These are phyloP conservation scores for Epichloe sp. DNA, from an alignment of 2,329 filamentous ascomycete species.

Conservation along the genomic window DNA sequence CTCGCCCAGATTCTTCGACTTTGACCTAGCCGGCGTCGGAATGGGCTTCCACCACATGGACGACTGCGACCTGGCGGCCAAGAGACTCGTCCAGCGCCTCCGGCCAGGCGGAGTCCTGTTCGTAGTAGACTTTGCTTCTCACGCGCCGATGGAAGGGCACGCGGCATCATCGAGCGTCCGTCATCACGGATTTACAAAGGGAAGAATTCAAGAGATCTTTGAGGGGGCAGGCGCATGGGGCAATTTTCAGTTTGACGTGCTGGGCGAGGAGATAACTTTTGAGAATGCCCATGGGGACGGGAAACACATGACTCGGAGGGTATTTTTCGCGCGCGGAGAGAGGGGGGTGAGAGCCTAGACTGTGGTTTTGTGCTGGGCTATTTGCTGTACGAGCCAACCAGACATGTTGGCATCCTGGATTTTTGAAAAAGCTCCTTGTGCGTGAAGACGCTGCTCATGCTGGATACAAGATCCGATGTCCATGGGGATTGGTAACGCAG, in stretches of 20 bases:
- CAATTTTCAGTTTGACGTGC: conserved; percentile 42
- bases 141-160: conserved; percentile 21
- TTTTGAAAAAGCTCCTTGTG: no score
- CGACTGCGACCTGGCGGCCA: conserved; percentile 46
- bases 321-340: conserved; percentile 20
- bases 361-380: no score
- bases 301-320: conserved; percentile 25
- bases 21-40: conserved; percentile 54
- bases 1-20: conserved; percentile 49
- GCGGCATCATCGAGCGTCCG: conserved; percentile 37
- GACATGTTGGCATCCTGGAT: no score
- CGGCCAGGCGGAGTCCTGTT: conserved; percentile 53
- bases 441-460: no score
- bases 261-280: conserved; percentile 38
- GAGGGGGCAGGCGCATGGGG: conserved; percentile 44
- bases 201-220: conserved; percentile 47
- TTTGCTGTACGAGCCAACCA: no score
- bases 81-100: conserved; percentile 46
- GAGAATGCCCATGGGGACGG: conserved; percentile 15
- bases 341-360: not conserved
- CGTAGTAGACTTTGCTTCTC: conserved; percentile 54
- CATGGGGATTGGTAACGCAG: no score
- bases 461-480: no score
- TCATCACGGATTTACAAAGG: conserved; percentile 52
- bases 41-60: conserved; percentile 56